Percentiles rank a stretch among this genome's conserved stretches.
phyloP scores from a whole-genome alignment of 2,329 filamentous ascomycete genomes.

The Helotiales sp. region DNA sequence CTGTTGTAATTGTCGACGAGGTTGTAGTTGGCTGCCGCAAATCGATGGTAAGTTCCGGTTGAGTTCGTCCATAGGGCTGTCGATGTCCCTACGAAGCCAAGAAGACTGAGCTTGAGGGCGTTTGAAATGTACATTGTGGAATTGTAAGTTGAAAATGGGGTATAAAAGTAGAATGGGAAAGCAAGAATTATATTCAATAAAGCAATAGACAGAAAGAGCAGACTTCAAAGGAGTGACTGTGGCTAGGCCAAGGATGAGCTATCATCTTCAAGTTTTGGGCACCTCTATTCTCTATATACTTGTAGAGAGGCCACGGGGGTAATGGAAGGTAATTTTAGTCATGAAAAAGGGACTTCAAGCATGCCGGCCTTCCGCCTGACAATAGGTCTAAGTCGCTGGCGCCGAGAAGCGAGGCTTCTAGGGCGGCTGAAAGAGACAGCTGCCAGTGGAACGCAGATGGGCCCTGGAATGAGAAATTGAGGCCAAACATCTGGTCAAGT shows the following conservation, averaged over 20 bases:
- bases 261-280: constrained; percentile 5
- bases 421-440: neutral
- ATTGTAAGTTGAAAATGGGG: neutral
- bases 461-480: neutral
- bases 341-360: neutral
- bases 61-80: constrained; percentile 25
- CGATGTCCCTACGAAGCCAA: constrained; percentile 18
- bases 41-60: constrained; percentile 16
- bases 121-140: constrained; percentile 11
- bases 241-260: constrained; percentile 12
- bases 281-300: constrained; percentile 8
- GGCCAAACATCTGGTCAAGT: neutral
- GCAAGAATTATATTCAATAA: neutral
- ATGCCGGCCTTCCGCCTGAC: constrained; percentile 15
- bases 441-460: neutral
- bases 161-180: neutral
- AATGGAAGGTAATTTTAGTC: constrained; percentile 5
- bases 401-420: constrained; percentile 11
- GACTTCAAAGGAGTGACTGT: constrained; percentile 14
- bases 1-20: constrained; percentile 49
- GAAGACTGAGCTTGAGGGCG: constrained; percentile 14
- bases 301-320: neutral
- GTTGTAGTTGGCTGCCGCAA: constrained; percentile 24
- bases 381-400: constrained; percentile 8
- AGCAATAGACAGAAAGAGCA: neutral